Evolutionary conservation across 116 monocot genomes (phyloP), one percentile per base, ranked within the genome.

Genomic region (Zostera marina): DNA sequence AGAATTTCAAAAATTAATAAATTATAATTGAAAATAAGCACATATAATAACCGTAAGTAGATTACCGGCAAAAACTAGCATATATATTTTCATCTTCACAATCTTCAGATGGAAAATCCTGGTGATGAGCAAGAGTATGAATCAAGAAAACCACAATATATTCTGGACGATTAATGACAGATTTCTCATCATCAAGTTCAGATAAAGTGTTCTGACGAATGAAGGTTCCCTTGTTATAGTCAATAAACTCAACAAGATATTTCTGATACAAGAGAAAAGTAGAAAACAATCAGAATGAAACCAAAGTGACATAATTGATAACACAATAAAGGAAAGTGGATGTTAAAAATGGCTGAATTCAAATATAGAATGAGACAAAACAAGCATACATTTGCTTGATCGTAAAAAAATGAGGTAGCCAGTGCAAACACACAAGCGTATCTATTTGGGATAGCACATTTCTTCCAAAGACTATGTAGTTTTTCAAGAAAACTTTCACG

Each of bases 391-490:
- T 82, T 73, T 49, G 60, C 47, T 69, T 81, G 70, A 16, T 72
- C 46, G 57, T 41, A 77, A 22, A 9, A 22, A 67, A 84, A 79
- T 25, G 69, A 60, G 38, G 72, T 64, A 48, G 79, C 72, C 43
- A 93, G 51, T 40, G 81, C 76, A 73, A 81, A 84, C 43, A 77
- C 76, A 77, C 87, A 88, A 40, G 79, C 76, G 74, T 88, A 94
- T 75, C 77, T 75, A 54, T 49, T 59, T 25, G 85, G 85, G 39
- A 94, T 66, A 11, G 68, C 67, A 58, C 63, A 66, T 48, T 75
- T 67, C 59, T 61, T 81, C 42, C 84, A 58, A 53, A 84, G 79
- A 26, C 62, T 60, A 65, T 79, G 68, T 56, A 82, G 42, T 77
- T 94, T 94, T 54, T 16, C 44, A 20, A 94, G 54, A 46, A 88